phyloP scores from a whole-genome alignment of 805 yeast species.

The Yamadazyma paraphyllophila region DNA sequence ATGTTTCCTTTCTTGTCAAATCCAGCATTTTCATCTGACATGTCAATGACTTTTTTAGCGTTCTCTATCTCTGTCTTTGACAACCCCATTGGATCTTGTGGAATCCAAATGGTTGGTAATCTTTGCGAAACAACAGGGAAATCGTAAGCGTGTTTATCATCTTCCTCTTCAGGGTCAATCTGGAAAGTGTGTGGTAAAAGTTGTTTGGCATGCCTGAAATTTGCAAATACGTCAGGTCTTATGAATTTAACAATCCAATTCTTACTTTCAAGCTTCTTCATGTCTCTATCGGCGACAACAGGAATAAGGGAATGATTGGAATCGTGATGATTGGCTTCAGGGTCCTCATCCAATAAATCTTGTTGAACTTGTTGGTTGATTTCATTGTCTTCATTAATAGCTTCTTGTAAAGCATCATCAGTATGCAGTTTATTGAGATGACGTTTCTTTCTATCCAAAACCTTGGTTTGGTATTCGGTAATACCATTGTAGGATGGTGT shows the following conservation, averaged over 20 bases:
- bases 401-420: constrained; percentile 5
- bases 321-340: constrained; percentile 14
- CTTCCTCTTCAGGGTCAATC: constrained; percentile 36
- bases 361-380: constrained; percentile 19
- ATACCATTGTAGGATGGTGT: constrained; percentile 54
- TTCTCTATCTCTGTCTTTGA: constrained; percentile 58
- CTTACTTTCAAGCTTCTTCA: constrained; percentile 29
- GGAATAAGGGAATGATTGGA: constrained; percentile 37
- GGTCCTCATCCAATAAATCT: constrained; percentile 15
- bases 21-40: constrained; percentile 66
- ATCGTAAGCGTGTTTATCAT: constrained; percentile 64
- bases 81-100: constrained; percentile 84
- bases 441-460: constrained; percentile 20
- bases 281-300: constrained; percentile 67
- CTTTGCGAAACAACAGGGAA: constrained; percentile 69
- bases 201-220: constrained; percentile 34
- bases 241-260: constrained; percentile 49
- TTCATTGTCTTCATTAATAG: constrained; percentile 19
- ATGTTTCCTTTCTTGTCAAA: constrained; percentile 40
- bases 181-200: constrained; percentile 36
- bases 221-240: constrained; percentile 62
- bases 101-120: constrained; percentile 86
- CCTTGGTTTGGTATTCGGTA: constrained; percentile 33
- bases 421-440: background rate
- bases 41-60: constrained; percentile 53